phyloP scores from a whole-genome alignment of 345 rosid species.

The Mallotus nudiflorus region DNA sequence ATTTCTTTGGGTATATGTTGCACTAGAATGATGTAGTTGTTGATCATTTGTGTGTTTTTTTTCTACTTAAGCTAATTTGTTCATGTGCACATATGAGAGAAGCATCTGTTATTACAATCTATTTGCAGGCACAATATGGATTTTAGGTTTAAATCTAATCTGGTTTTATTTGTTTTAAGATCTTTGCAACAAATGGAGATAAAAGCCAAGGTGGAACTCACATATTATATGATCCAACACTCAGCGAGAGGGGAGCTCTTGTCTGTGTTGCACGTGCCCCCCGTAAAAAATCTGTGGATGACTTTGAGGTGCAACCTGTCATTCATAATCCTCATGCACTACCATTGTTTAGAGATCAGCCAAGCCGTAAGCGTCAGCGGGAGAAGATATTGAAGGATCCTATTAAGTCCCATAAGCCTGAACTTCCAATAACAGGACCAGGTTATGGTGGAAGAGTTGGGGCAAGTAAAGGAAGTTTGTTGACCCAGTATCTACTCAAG shows the following conservation, averaged over 20 bases:
- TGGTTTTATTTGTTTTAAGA: constrained; percentile 35
- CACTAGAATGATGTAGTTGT: background rate
- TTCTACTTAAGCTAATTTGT: background rate
- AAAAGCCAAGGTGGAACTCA: constrained; percentile 89
- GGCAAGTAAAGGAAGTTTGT: constrained; percentile 75
- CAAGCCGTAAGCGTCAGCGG: constrained; percentile 94
- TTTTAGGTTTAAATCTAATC: constrained; percentile 1
- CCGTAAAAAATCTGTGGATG: constrained; percentile 90
- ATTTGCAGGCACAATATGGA: background rate
- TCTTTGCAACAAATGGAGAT: constrained; percentile 90
- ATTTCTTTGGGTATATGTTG: background rate
- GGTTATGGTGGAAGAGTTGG: constrained; percentile 98
- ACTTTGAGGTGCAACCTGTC: constrained; percentile 78
- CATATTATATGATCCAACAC: constrained; percentile 76
- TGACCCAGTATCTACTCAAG: constrained; percentile 97
- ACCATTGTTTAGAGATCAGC: constrained; percentile 94
- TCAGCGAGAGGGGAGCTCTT: constrained; percentile 93
- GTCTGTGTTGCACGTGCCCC: constrained; percentile 97
- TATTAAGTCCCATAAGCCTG: constrained; percentile 85
- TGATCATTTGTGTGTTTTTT: background rate
- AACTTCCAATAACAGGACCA: constrained; percentile 89
- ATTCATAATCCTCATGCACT: constrained; percentile 97
- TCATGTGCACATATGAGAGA: background rate
- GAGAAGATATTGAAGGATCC: constrained; percentile 95
- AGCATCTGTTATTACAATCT: background rate